These are phyloP conservation scores for Bonia amplexicaulis DNA, from an alignment of 176 grass and related monocot species.

Conservation along the genomic window DNA sequence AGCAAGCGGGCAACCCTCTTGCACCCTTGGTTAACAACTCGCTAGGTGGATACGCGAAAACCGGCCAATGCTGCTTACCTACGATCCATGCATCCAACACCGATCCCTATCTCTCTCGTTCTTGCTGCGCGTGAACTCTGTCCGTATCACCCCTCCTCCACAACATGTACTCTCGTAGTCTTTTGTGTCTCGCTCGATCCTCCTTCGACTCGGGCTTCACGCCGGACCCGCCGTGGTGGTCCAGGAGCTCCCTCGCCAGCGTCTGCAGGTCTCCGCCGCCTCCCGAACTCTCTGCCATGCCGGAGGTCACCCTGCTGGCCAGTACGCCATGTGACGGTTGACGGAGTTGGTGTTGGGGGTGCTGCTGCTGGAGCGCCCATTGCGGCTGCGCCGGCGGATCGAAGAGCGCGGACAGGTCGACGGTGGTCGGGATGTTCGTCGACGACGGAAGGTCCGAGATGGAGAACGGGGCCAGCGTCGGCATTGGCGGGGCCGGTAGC, in stretches of 20 bases:
- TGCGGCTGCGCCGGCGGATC: slow-evolving; percentile 45
- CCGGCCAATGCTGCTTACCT: slow-evolving; percentile 59
- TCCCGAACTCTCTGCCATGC: slow-evolving; percentile 34
- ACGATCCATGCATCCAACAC: slow-evolving; percentile 27
- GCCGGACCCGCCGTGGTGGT: slow-evolving; percentile 50
- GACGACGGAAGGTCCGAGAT: slow-evolving; percentile 81
- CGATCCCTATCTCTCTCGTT: slow-evolving; percentile 34
- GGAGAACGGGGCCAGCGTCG: slow-evolving; percentile 46
- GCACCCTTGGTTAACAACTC: slow-evolving; percentile 46
- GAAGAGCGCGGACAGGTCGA: slow-evolving; percentile 67
- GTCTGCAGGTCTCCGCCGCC: slow-evolving; percentile 79
- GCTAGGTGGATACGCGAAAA: slow-evolving; percentile 54
- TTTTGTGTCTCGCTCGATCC: not conserved
- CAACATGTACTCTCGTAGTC: not conserved
- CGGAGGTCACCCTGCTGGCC: slow-evolving; percentile 8
- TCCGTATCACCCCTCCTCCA: not conserved
- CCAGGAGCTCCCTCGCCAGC: slow-evolving; percentile 82
- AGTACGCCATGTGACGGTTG: slow-evolving; percentile 22
- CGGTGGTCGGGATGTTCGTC: slow-evolving; percentile 43
- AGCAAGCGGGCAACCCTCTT: slow-evolving; percentile 40
- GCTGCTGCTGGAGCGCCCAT: slow-evolving; percentile 38
- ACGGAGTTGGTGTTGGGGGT: slow-evolving; percentile 33
- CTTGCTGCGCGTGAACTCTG: slow-evolving; percentile 27
- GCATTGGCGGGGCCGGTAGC: slow-evolving; percentile 51
- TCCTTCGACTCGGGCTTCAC: slow-evolving; percentile 44